Percentiles rank a stretch among this genome's conserved stretches.
These are phyloP conservation scores for Lactarius vividus DNA, from an alignment of 768 basidiomycete species.

Conservation along the genomic window DNA sequence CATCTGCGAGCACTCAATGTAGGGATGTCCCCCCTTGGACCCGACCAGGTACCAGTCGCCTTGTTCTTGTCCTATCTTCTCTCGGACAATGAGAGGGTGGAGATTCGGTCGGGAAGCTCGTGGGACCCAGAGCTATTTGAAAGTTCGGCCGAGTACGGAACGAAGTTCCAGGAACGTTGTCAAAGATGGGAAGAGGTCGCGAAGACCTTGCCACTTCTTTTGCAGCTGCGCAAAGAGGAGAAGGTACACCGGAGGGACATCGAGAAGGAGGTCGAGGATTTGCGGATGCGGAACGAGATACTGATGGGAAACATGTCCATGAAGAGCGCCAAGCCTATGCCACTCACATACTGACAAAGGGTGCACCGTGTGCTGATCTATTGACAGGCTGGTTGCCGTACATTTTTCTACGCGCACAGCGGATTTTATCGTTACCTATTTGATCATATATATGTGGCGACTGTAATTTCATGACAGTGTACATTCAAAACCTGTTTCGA, in stretches of 20 bases:
- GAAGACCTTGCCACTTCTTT: slow-evolving; percentile 23
- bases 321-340: neutral
- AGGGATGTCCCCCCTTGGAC: slow-evolving; percentile 25
- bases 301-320: slow-evolving; percentile 17
- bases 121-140: slow-evolving; percentile 18
- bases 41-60: slow-evolving; percentile 22
- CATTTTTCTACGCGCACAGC: neutral
- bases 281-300: slow-evolving; percentile 28
- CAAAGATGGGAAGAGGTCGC: slow-evolving; percentile 21
- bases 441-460: neutral
- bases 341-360: slow-evolving; percentile 9
- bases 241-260: slow-evolving; percentile 21
- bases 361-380: slow-evolving; percentile 17
- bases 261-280: slow-evolving; percentile 27
- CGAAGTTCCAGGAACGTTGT: slow-evolving; percentile 2
- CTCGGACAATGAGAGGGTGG: slow-evolving; percentile 15
- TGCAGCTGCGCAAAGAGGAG: slow-evolving; percentile 26
- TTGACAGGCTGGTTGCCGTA: neutral
- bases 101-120: slow-evolving; percentile 16
- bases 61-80: slow-evolving; percentile 27
- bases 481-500: neutral
- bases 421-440: neutral
- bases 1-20: slow-evolving; percentile 18
- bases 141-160: slow-evolving; percentile 6
- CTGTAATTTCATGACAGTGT: neutral